Conservation (phyloP, 306 rosid genomes). For the Glycyrrhiza uralensis region DNA sequence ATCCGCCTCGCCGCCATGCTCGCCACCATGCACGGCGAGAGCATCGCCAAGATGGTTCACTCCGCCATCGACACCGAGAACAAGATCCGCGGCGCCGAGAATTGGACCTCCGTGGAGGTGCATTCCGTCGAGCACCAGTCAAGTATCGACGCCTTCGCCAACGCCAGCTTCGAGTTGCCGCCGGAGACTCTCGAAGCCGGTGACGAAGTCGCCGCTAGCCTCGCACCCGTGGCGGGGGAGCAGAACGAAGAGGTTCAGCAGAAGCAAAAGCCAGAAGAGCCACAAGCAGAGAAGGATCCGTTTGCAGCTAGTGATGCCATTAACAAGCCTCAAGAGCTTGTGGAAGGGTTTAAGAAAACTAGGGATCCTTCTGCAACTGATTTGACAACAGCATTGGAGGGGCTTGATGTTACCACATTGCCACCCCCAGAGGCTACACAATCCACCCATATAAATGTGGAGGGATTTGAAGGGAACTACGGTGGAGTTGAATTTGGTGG, state of each 20-base stretch:
- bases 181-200: conserved; percentile 81
- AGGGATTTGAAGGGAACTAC: conserved; percentile 94
- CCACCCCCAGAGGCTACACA: conserved; percentile 94
- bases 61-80: conserved; percentile 75
- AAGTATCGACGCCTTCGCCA: conserved; percentile 55
- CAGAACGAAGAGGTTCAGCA: conserved; percentile 51
- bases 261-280: conserved; percentile 50
- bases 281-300: conserved; percentile 64
- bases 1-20: conserved; percentile 98
- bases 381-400: conserved; percentile 70
- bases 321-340: conserved; percentile 72
- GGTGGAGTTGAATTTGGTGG: conserved; percentile 91
- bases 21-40: conserved; percentile 79
- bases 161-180: conserved; percentile 61
- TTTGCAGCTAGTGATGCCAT: conserved; percentile 92
- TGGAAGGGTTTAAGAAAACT: conserved; percentile 78
- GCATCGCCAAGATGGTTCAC: conserved; percentile 95
- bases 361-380: conserved; percentile 77
- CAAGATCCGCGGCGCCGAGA: conserved; percentile 89
- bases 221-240: conserved; percentile 50
- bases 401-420: conserved; percentile 83
- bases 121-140: conserved; percentile 73
- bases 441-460: conserved; percentile 80
- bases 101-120: conserved; percentile 50
- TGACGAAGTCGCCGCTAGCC: conserved; percentile 57